A percentile compares a stretch with the other conserved stretches of the same genome.
Evolutionary conservation across 805 yeast species (phyloP).

Genomic region (Candida tallmaniae): DNA sequence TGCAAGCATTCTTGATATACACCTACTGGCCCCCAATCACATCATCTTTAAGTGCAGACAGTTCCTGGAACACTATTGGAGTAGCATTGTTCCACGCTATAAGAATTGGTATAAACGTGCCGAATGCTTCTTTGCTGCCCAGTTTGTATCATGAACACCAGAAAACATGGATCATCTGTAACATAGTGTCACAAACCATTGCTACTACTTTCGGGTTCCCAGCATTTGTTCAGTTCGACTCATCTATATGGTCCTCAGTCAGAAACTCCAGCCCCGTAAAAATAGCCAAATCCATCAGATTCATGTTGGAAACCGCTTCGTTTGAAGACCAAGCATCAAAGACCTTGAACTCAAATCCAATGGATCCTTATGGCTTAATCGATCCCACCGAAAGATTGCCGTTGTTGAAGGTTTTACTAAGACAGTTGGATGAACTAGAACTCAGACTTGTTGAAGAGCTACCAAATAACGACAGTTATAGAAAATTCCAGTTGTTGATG

Average conservation of each 20-base stretch:
- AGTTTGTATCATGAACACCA: slow-evolving; percentile 67
- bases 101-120: slow-evolving; percentile 84
- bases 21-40: slow-evolving; percentile 97
- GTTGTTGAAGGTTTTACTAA: slow-evolving; percentile 61
- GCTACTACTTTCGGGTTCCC: slow-evolving; percentile 95
- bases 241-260: slow-evolving; percentile 54
- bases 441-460: slow-evolving; percentile 41
- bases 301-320: slow-evolving; percentile 77
- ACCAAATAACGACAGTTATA: slow-evolving; percentile 49
- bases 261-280: slow-evolving; percentile 36
- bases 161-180: slow-evolving; percentile 91
- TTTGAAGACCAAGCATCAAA: slow-evolving; percentile 83
- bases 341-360: slow-evolving; percentile 66
- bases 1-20: slow-evolving; percentile 84
- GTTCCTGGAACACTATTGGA: slow-evolving; percentile 94
- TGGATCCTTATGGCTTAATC: slow-evolving; percentile 61
- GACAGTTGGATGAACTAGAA: slow-evolving; percentile 76
- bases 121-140: slow-evolving; percentile 31
- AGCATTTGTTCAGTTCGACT: slow-evolving; percentile 81
- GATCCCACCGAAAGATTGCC: slow-evolving; percentile 72
- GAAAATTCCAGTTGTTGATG: slow-evolving; percentile 64
- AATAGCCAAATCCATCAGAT: slow-evolving; percentile 59
- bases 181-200: slow-evolving; percentile 81
- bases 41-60: slow-evolving; percentile 90
- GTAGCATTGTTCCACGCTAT: slow-evolving; percentile 91